phyloP scores from a whole-genome alignment of 192 early-diverging fungal species.

The Umbelopsis vinacea region DNA sequence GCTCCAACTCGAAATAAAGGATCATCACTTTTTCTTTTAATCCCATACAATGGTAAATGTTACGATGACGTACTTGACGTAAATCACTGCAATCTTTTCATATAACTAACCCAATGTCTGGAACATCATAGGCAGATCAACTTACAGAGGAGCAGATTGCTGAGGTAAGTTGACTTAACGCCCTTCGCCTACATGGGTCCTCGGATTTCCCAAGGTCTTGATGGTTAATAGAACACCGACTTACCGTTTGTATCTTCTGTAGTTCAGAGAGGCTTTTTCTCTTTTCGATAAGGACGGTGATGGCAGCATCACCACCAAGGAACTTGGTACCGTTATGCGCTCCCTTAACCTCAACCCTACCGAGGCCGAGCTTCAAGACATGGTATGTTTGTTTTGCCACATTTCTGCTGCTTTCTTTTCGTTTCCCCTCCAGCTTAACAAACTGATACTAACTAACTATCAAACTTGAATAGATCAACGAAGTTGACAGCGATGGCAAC shows the following conservation, averaged over 20 bases:
- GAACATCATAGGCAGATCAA: slow-evolving; percentile 71
- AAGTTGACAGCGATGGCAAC: slow-evolving; percentile 93
- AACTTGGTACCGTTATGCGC: slow-evolving; percentile 93
- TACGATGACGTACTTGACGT: not conserved
- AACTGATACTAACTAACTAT: not conserved
- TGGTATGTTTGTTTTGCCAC: slow-evolving; percentile 46
- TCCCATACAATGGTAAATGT: slow-evolving; percentile 14
- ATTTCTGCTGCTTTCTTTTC: not conserved
- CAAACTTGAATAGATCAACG: slow-evolving; percentile 61
- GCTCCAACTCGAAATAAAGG: slow-evolving; percentile 7
- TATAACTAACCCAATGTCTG: not conserved
- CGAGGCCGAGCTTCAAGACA: slow-evolving; percentile 91
- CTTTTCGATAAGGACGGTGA: slow-evolving; percentile 96
- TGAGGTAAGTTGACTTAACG: slow-evolving; percentile 61
- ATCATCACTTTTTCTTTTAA: slow-evolving; percentile 15
- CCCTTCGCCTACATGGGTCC: slow-evolving; percentile 12
- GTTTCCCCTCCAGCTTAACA: too few relatives aligned
- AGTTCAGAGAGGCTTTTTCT: slow-evolving; percentile 79
- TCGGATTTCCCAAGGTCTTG: not conserved
- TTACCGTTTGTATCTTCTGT: not conserved
- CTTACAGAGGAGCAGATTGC: slow-evolving; percentile 87
- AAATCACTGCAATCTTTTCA: not conserved
- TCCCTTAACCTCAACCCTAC: slow-evolving; percentile 92
- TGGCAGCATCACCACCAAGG: slow-evolving; percentile 87
- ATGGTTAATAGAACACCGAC: not conserved